Conservation (phyloP, 352 stramenopile species). For the Bremia lactucae region DNA sequence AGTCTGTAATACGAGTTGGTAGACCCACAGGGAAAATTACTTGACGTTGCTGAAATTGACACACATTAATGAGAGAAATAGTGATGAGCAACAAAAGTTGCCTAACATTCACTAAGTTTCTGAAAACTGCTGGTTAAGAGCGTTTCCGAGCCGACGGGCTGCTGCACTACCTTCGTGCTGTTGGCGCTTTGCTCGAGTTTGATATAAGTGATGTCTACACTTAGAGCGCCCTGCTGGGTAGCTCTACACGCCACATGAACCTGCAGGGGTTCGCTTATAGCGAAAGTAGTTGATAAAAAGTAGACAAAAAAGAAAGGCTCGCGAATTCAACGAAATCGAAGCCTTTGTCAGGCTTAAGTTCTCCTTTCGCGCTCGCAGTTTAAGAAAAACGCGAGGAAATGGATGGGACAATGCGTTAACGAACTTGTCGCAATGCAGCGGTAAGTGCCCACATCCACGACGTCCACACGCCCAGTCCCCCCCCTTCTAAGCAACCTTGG, state of each 20-base stretch:
- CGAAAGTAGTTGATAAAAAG: slow-evolving; percentile 89
- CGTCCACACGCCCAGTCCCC: neutral
- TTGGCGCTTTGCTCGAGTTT: slow-evolving; percentile 86
- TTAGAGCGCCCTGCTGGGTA: slow-evolving; percentile 84
- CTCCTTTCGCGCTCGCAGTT: slow-evolving; percentile 52
- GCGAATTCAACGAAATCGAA: slow-evolving; percentile 22
- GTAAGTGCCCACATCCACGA: slow-evolving; percentile 51
- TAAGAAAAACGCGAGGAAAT: slow-evolving; percentile 48
- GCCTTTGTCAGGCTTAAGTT: slow-evolving; percentile 45
- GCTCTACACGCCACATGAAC: slow-evolving; percentile 81
- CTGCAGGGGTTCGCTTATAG: slow-evolving; percentile 80
- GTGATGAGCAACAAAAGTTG: slow-evolving; percentile 31
- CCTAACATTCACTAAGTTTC: slow-evolving; percentile 60
- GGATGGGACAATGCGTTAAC: slow-evolving; percentile 45
- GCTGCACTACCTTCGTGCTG: slow-evolving; percentile 77
- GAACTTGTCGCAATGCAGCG: slow-evolving; percentile 42
- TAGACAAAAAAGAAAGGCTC: slow-evolving; percentile 41
- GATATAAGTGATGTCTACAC: slow-evolving; percentile 81
- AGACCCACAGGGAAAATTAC: slow-evolving; percentile 44
- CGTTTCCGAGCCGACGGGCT: slow-evolving; percentile 84
- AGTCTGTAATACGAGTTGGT: slow-evolving; percentile 64
- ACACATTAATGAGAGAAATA: slow-evolving; percentile 79
- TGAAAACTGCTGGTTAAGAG: slow-evolving; percentile 84
- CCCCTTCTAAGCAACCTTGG: slow-evolving; percentile 1
- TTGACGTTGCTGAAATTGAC: slow-evolving; percentile 67